Evolutionary conservation across 805 yeast species (phyloP).

Genomic region (Spathaspora boniae): DNA sequence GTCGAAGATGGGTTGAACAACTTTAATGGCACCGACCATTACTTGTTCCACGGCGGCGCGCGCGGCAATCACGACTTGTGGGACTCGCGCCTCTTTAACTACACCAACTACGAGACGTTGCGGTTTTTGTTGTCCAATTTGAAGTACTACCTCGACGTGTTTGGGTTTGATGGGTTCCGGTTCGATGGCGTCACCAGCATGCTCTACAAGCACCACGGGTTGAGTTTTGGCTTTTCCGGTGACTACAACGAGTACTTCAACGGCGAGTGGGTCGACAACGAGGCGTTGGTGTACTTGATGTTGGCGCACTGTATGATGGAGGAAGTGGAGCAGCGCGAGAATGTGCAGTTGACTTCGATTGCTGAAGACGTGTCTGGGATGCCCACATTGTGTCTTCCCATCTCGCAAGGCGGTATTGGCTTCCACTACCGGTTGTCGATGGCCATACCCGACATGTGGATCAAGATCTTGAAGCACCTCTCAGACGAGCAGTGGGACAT

Average conservation of each 20-base stretch:
- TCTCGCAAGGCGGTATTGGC: slow-evolving; percentile 80
- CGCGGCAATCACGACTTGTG: slow-evolving; percentile 88
- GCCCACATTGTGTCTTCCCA: slow-evolving; percentile 86
- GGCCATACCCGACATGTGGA: slow-evolving; percentile 99
- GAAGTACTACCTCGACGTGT: slow-evolving; percentile 78
- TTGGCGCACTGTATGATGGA: slow-evolving; percentile 79
- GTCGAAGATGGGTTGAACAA: slow-evolving; percentile 89
- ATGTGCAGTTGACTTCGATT: slow-evolving; percentile 59
- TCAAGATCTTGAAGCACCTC: slow-evolving; percentile 80
- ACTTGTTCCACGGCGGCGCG: slow-evolving; percentile 88
- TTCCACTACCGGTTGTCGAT: slow-evolving; percentile 91
- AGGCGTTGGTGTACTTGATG: slow-evolving; percentile 83
- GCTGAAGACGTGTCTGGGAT: slow-evolving; percentile 98
- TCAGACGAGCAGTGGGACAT: slow-evolving; percentile 90
- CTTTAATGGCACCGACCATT: slow-evolving; percentile 94
- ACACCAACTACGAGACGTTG: slow-evolving; percentile 86
- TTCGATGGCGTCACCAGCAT: slow-evolving; percentile 96
- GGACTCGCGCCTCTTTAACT: slow-evolving; percentile 95
- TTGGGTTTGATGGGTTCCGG: slow-evolving; percentile 89
- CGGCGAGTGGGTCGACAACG: slow-evolving; percentile 75
- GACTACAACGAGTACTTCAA: slow-evolving; percentile 89
- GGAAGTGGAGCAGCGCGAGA: slow-evolving; percentile 41
- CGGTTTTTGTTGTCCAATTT: slow-evolving; percentile 82
- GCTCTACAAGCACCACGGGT: slow-evolving; percentile 90
- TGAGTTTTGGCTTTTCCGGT: slow-evolving; percentile 87